These are phyloP conservation scores for Arctium lappa DNA, from an alignment of 129 eudicot genomes.

Conservation along the genomic window DNA sequence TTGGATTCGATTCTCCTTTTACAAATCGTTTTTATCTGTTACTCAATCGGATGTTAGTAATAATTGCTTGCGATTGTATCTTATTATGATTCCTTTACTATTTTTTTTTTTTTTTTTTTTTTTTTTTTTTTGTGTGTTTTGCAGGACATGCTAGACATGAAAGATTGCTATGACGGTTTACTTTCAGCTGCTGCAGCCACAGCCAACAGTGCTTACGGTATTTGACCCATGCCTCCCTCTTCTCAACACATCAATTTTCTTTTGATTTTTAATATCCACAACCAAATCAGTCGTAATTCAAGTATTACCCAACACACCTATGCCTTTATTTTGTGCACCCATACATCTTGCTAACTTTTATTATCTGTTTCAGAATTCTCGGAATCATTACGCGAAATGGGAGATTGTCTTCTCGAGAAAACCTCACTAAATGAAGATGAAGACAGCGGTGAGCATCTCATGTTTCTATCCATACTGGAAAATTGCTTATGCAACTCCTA, in stretches of 20 bases:
- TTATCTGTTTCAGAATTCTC: slow-evolving; percentile 66
- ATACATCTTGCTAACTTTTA: not conserved
- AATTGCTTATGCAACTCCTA: not conserved
- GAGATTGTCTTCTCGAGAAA: slow-evolving; percentile 84
- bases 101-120: too few relatives aligned
- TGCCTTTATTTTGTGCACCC: too few relatives aligned
- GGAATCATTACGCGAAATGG: slow-evolving; percentile 79
- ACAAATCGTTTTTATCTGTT: too few relatives aligned
- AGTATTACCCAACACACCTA: too few relatives aligned
- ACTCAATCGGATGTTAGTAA: too few relatives aligned
- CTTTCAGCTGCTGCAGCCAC: slow-evolving; percentile 88
- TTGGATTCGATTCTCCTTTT: not conserved
- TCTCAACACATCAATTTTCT: not conserved
- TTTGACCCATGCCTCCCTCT: not conserved
- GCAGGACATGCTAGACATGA: slow-evolving; percentile 84
- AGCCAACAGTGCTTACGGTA: slow-evolving; percentile 78
- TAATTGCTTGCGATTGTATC: too few relatives aligned
- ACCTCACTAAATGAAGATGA: slow-evolving; percentile 65
- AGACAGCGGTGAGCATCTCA: slow-evolving; percentile 56
- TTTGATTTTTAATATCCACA: not conserved
- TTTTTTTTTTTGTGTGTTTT: too few relatives aligned
- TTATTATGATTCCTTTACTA: not conserved
- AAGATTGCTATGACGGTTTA: slow-evolving; percentile 81
- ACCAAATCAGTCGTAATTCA: not conserved
- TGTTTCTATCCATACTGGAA: not conserved